A percentile compares a stretch with the other conserved stretches of the same genome.
These are phyloP conservation scores for Nitzschia sp. DNA, from an alignment of 108 stramenopile genomes.

Conservation along the genomic window DNA sequence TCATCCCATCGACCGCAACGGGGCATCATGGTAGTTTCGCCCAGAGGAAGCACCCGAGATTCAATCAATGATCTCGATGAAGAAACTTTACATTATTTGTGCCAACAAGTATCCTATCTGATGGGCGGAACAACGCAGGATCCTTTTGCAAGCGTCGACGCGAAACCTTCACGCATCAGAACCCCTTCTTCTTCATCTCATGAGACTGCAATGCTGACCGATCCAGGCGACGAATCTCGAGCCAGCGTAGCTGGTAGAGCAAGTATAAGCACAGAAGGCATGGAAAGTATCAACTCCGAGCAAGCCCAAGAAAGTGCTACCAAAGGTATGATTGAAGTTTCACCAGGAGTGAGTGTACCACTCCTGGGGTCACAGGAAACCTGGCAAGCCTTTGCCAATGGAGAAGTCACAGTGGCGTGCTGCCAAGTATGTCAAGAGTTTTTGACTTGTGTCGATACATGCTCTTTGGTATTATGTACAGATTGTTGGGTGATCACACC, in stretches of 20 bases:
- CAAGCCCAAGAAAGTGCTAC: not conserved
- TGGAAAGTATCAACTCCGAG: not conserved
- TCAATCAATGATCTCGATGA: constrained; percentile 1
- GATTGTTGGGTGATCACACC: constrained; percentile 8
- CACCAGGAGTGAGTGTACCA: not conserved
- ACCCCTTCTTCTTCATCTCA: not conserved
- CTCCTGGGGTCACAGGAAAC: not conserved
- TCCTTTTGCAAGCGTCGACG: not conserved
- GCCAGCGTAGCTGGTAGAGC: not conserved
- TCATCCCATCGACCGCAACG: no score
- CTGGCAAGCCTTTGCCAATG: not conserved
- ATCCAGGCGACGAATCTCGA: not conserved
- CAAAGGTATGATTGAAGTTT: not conserved
- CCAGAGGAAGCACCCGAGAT: not conserved
- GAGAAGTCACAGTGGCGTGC: not conserved
- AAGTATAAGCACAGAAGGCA: not conserved
- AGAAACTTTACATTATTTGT: not conserved
- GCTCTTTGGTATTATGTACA: constrained; percentile 3
- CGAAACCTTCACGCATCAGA: not conserved
- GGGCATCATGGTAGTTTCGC: no score
- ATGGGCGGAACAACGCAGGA: not conserved
- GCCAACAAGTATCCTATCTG: not conserved
- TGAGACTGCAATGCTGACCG: not conserved
- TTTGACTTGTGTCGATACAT: not conserved
- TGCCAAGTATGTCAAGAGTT: not conserved